A percentile compares a stretch with the other conserved stretches of the same genome.
phyloP scores from a whole-genome alignment of 176 grass and related monocot species.

The Alopecurus myosuroides region DNA sequence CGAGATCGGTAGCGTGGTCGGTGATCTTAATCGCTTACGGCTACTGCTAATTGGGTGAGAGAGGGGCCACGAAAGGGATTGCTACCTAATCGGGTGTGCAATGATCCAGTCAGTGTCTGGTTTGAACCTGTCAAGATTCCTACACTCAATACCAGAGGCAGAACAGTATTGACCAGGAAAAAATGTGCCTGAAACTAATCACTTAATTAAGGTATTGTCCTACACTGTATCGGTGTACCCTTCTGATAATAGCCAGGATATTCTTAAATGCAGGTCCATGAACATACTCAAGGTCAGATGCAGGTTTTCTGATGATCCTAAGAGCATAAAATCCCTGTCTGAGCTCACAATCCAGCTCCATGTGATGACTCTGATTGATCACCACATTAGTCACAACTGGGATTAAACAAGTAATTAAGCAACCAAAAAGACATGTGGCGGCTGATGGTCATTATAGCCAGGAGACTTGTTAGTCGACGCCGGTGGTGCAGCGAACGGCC shows the following conservation, averaged over 20 bases:
- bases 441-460: not conserved
- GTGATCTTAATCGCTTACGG: not conserved
- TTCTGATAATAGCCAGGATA: not conserved
- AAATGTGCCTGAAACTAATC: not conserved
- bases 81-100: constrained; percentile 8
- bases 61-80: constrained; percentile 14
- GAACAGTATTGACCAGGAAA: not conserved
- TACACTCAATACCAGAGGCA: not conserved
- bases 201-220: not conserved
- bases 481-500: not conserved
- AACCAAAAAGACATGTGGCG: not conserved
- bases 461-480: constrained; percentile 23
- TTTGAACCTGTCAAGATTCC: constrained; percentile 36
- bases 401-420: not conserved
- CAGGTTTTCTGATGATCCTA: not conserved
- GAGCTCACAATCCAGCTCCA: not conserved
- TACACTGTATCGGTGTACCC: not conserved
- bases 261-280: not conserved
- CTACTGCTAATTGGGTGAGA: not conserved
- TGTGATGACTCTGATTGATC: not conserved
- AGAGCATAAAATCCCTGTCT: constrained; percentile 9
- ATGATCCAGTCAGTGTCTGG: not conserved
- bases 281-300: not conserved
- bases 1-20: constrained; percentile 1
- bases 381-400: not conserved